Conservation (phyloP, 2,329 filamentous ascomycete species). For the Alternaria dauci region DNA sequence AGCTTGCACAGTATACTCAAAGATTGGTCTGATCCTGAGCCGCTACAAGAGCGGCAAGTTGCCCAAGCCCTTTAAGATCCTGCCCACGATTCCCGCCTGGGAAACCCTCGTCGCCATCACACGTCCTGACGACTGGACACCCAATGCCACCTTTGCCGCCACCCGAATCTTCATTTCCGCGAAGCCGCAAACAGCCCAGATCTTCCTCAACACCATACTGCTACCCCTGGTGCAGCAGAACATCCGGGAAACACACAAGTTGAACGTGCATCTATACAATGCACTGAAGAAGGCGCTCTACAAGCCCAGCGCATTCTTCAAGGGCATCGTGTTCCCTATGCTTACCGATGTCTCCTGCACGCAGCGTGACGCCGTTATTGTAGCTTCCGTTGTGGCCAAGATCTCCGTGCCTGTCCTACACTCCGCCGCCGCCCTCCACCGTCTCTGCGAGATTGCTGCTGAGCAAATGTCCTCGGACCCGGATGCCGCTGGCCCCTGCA, state of each 20-base stretch:
- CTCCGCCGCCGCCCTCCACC: slow-evolving; percentile 88
- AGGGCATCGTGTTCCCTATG: slow-evolving; percentile 91
- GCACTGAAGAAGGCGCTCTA: slow-evolving; percentile 91
- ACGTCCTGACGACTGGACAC: slow-evolving; percentile 78
- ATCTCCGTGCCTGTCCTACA: slow-evolving; percentile 91
- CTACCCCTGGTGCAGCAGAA: slow-evolving; percentile 92
- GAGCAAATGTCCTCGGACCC: slow-evolving; percentile 84
- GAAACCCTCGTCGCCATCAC: slow-evolving; percentile 86
- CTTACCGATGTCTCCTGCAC: slow-evolving; percentile 88
- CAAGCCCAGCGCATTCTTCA: slow-evolving; percentile 96
- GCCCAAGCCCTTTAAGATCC: slow-evolving; percentile 96
- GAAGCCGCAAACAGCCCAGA: slow-evolving; percentile 79
- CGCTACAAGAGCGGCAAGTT: slow-evolving; percentile 96
- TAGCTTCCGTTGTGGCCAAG: slow-evolving; percentile 83
- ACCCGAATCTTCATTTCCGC: slow-evolving; percentile 91
- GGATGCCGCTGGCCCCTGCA: slow-evolving; percentile 89
- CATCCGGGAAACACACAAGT: slow-evolving; percentile 91
- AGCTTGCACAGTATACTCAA: slow-evolving; percentile 73
- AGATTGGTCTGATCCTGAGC: slow-evolving; percentile 88
- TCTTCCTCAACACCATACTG: slow-evolving; percentile 86
- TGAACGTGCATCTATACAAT: slow-evolving; percentile 96
- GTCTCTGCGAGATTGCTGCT: slow-evolving; percentile 91
- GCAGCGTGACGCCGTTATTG: slow-evolving; percentile 88
- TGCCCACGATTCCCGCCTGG: slow-evolving; percentile 92
- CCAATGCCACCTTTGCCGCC: slow-evolving; percentile 85